phyloP scores from a whole-genome alignment of 2,329 filamentous ascomycete genomes.

The Fusarium fujikuroi region DNA sequence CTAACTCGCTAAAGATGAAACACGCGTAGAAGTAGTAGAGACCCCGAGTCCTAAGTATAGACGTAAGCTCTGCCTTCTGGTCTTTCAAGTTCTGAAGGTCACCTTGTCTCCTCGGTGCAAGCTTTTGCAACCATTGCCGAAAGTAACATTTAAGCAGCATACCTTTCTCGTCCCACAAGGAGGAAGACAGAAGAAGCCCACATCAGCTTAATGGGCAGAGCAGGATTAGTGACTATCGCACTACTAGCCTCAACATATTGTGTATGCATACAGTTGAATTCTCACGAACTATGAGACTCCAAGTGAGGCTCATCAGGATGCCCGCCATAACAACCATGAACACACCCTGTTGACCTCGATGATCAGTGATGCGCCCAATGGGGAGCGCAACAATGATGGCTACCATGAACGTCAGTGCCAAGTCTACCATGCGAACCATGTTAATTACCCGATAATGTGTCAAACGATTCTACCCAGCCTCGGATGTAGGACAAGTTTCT shows the following conservation, averaged over 20 bases:
- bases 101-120: not conserved
- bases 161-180: not conserved
- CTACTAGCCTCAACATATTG: accelerated
- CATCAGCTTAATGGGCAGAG: not conserved
- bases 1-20: not conserved
- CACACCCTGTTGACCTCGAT: not conserved
- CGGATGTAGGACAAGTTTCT: not conserved
- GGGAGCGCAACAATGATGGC: not conserved
- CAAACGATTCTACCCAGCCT: not conserved
- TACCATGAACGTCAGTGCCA: accelerated
- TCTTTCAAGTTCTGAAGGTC: accelerated
- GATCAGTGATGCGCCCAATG: not conserved
- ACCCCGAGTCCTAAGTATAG: not conserved
- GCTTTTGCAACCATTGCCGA: not conserved
- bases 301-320: not conserved
- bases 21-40: not conserved
- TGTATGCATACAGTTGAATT: too few relatives aligned
- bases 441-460: not conserved
- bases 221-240: accelerated
- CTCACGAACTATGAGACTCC: not conserved
- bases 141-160: not conserved
- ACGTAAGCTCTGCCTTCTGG: not conserved
- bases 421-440: too few relatives aligned
- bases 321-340: not conserved
- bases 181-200: not conserved